A percentile compares a stretch with the other conserved stretches of the same genome.
Evolutionary conservation across 208 protist species (phyloP).

Genomic region (Trypanosoma lewisi): DNA sequence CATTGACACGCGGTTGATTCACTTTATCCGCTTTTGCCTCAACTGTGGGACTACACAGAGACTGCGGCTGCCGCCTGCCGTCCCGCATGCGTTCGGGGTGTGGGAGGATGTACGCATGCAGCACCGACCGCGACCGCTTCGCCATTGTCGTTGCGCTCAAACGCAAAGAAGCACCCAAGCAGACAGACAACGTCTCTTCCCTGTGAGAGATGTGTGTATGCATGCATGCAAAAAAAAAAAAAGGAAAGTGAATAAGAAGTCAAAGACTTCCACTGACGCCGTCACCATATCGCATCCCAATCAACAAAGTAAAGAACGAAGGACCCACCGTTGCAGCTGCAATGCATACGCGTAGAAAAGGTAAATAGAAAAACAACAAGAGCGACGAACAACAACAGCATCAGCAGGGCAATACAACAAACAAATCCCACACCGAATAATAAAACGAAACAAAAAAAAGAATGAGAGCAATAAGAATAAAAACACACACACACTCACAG

Average conservation of each 20-base stretch:
- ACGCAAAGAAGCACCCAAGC: too few relatives aligned
- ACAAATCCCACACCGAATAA: slow-evolving; percentile 12
- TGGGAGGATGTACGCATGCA: slow-evolving; percentile 26
- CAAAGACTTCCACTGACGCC: neutral
- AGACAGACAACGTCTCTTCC: neutral
- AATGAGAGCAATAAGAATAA: too few relatives aligned
- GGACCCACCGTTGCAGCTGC: too few relatives aligned
- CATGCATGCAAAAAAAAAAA: slow-evolving; percentile 15
- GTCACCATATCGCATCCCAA: neutral
- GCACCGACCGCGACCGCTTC: slow-evolving; percentile 17
- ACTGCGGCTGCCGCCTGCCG: neutral
- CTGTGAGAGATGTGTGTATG: neutral
- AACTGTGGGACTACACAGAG: neutral
- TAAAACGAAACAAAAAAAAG: slow-evolving; percentile 6
- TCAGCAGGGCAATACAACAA: slow-evolving; percentile 12
- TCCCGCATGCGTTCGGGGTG: neutral
- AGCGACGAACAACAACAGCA: too few relatives aligned
- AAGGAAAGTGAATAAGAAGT: neutral
- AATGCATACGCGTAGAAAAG: neutral
- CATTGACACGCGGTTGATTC: neutral
- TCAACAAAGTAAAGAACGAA: too few relatives aligned
- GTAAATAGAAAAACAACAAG: slow-evolving; percentile 8
- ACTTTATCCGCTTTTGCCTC: too few relatives aligned
- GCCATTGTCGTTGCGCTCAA: slow-evolving; percentile 10
- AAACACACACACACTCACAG: too few relatives aligned